These are phyloP conservation scores for Lasiosphaeria ovina DNA, from an alignment of 495 filamentous ascomycete genomes.

Conservation along the genomic window DNA sequence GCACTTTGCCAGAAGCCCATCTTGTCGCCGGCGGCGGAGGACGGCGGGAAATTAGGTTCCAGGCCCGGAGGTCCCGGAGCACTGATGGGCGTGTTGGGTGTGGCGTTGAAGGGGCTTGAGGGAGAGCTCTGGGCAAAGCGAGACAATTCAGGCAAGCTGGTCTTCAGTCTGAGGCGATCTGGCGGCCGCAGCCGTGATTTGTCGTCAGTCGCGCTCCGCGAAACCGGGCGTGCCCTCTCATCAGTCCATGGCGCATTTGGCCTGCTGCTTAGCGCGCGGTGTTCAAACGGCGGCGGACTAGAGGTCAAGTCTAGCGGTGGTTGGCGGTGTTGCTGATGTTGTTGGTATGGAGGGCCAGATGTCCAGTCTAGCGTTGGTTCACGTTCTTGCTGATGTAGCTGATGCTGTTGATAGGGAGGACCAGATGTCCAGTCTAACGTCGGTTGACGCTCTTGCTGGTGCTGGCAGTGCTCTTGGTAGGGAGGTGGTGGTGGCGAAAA, in stretches of 20 bases:
- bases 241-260: neutral
- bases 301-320: neutral
- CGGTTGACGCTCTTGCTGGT: neutral
- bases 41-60: neutral
- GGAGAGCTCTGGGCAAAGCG: neutral
- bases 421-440: neutral
- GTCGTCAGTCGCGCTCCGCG: neutral
- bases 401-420: no score
- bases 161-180: neutral
- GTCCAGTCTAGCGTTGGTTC: neutral
- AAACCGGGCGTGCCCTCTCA: neutral
- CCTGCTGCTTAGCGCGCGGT: neutral
- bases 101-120: neutral
- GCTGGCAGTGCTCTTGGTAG: neutral
- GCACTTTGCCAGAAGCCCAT: slow-evolving; percentile 40
- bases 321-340: neutral
- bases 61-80: neutral
- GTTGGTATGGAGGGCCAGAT: neutral
- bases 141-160: neutral
- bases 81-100: neutral
- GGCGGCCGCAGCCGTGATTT: neutral
- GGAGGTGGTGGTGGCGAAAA: neutral
- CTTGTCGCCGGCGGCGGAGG: neutral
- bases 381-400: neutral
- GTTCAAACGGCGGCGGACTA: no score